phyloP scores from a whole-genome alignment of 495 filamentous ascomycete species.

The Podospora comata region DNA sequence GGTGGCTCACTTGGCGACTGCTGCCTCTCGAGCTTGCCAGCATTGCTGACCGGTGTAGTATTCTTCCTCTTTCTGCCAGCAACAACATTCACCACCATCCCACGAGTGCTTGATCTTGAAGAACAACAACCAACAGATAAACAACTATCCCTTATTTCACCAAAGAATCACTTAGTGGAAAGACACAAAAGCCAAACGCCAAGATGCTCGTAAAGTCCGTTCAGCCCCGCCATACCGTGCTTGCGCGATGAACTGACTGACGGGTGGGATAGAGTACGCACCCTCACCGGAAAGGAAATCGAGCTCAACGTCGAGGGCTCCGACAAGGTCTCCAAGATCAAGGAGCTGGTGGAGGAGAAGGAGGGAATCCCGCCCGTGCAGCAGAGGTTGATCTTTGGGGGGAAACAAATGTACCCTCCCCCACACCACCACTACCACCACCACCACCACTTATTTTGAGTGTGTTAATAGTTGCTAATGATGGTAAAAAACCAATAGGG shows the following conservation, averaged over 20 bases:
- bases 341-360: constrained; percentile 98
- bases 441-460: not conserved
- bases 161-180: too few relatives aligned
- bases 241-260: too few relatives aligned
- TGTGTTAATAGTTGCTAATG: not conserved
- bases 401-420: constrained; percentile 85
- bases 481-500: constrained; percentile 50
- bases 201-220: constrained; percentile 27
- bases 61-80: not conserved
- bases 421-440: not conserved
- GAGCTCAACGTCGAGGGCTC: constrained; percentile 91
- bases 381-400: constrained; percentile 91
- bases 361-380: constrained; percentile 97
- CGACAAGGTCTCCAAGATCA: constrained; percentile 92
- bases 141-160: too few relatives aligned
- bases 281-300: constrained; percentile 97
- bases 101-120: not conserved
- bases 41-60: not conserved
- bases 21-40: not conserved
- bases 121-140: not conserved
- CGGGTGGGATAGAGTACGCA: constrained; percentile 69
- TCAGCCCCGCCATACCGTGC: not conserved
- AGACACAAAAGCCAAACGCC: not conserved
- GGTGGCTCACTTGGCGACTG: not conserved
- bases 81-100: not conserved